These are phyloP conservation scores for Musa beccarii DNA, from an alignment of 176 grass and related monocot genomes.

Conservation along the genomic window DNA sequence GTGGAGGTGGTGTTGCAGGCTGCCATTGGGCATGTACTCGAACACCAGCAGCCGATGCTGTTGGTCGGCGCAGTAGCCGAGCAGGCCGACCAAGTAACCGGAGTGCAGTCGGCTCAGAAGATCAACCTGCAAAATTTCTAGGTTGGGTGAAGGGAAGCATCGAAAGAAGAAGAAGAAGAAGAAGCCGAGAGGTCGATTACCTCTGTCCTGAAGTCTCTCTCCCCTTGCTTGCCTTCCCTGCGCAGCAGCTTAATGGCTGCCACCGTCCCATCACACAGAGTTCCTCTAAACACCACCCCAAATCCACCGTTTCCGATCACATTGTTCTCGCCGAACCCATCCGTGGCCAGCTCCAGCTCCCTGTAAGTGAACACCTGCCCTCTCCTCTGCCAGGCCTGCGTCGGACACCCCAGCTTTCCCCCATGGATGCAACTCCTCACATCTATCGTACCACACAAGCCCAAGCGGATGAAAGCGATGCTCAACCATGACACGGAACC, in stretches of 20 bases:
- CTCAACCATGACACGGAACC: neutral
- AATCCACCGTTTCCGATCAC: conserved; percentile 53
- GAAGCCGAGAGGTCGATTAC: conserved; percentile 14
- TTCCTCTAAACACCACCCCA: conserved; percentile 63
- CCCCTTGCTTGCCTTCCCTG: conserved; percentile 68
- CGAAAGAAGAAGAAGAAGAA: neutral
- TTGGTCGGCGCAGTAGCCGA: conserved; percentile 94
- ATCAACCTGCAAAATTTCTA: conserved; percentile 52
- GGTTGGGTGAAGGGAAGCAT: neutral
- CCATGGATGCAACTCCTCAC: conserved; percentile 69
- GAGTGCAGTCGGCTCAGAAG: conserved; percentile 79
- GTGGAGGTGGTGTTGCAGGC: conserved; percentile 79
- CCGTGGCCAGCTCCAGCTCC: conserved; percentile 80
- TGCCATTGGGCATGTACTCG: conserved; percentile 91
- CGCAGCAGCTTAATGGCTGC: conserved; percentile 79
- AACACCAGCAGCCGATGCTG: conserved; percentile 86
- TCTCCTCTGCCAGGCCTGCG: conserved; percentile 36
- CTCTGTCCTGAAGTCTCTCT: conserved; percentile 94
- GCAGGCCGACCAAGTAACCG: conserved; percentile 56
- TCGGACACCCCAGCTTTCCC: conserved; percentile 43
- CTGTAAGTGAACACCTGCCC: conserved; percentile 95
- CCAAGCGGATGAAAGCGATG: neutral
- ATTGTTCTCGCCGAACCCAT: conserved; percentile 73
- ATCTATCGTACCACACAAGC: neutral
- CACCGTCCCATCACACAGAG: conserved; percentile 62